Base-by-base conservation (phyloP, 768 basidiomycete genomes). In the Termitomyces sp. region DNA sequence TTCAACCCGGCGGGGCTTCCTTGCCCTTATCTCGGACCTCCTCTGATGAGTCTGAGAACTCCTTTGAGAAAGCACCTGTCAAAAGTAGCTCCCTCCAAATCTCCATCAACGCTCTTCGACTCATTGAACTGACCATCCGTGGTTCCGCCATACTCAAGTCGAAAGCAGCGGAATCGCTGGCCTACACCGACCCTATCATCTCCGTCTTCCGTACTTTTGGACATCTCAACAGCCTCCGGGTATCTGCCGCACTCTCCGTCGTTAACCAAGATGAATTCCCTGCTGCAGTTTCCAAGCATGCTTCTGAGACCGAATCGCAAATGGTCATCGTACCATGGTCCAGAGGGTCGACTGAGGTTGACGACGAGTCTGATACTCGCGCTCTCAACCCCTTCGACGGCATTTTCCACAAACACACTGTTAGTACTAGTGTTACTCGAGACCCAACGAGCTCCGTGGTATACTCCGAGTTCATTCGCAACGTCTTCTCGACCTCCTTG, bases 301-400 rank as follows among this genome's bases (percentile, higher is more conserved):
- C 81, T 0, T 65, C 72, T 13, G 79, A 83, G 32, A 73, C 78
- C 4, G 77, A 70, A 3, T 82, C 89, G 0, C 84, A 98, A 55
- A 77, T 97, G 74, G 76, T 96, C 37, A 76, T 98, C 56, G 64
- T 98, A 1, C 93, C 95, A 0, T 99, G 97, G 97, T 80, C 83
- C 1, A 77, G 82, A 45, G 79, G 79, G 7, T 60, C 69, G 37
- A 55, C 65, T 13, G 57, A 67, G 1, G 55, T 58, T 1, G 73
- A 65, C 9, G 70, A 72, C 39, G 62, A 62, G 46, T 57, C 62
- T 10, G 56, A 62, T 33, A 71, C 76, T 57, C 59, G 67, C 7
- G 72, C 75, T 13, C 68, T 70, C 51, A 88, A 85, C 64, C 89
- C 93, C 0, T 92, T 96, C 65, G 93, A 94, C 57, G 79, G 80